Percentiles rank a stretch among this genome's conserved stretches.
phyloP scores from a whole-genome alignment of 2,329 filamentous ascomycete genomes.

The Neopestalotiopsis clavispora region DNA sequence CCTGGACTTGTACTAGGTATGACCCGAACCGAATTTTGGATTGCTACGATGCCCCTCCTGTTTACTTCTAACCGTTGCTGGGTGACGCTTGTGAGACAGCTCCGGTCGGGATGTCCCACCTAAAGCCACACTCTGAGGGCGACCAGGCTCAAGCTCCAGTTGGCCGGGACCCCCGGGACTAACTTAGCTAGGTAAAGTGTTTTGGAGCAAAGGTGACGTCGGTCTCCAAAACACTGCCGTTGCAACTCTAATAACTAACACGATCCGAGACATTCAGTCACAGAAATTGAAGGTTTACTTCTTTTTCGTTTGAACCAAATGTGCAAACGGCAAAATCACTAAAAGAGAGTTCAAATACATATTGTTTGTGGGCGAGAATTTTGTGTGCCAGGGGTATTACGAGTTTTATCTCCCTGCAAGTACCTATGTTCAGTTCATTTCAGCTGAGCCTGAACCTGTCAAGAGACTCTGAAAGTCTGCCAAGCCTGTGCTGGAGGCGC shows the following conservation, averaged over 20 bases:
- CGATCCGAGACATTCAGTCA: neutral
- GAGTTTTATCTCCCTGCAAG: neutral
- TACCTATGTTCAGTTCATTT: neutral
- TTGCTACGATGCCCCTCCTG: constrained; percentile 15
- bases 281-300: neutral
- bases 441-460: neutral
- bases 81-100: constrained; percentile 13
- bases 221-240: neutral
- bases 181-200: neutral
- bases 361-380: neutral
- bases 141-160: neutral
- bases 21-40: constrained; percentile 1
- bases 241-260: neutral
- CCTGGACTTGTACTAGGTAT: neutral
- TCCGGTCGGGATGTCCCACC: neutral
- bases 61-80: constrained; percentile 14
- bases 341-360: neutral
- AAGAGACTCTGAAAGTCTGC: neutral
- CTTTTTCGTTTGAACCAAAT: neutral
- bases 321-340: neutral
- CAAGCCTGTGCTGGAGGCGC: neutral
- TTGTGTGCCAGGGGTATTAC: neutral
- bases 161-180: no score
- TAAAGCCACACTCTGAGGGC: neutral
- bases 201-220: neutral